A percentile compares a stretch with the other conserved stretches of the same genome.
Conservation (phyloP, 768 basidiomycete species). For the Phylloporus sp. region DNA sequence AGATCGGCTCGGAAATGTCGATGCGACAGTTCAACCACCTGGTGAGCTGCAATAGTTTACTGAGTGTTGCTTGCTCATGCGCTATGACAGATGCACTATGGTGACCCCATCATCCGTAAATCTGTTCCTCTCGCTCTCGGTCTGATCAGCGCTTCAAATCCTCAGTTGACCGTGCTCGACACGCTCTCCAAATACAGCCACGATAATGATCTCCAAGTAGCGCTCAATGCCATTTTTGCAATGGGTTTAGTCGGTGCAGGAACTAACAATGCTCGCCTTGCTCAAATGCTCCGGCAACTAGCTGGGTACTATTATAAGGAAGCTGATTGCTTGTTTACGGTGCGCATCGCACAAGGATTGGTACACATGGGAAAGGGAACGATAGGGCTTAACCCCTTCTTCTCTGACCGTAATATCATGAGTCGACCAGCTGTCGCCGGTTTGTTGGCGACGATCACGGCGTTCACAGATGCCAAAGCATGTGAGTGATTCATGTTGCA, state of each 20-base stretch:
- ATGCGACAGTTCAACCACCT: conserved; percentile 95
- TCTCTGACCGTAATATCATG: conserved; percentile 87
- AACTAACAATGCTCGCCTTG: conserved; percentile 96
- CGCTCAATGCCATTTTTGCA: conserved; percentile 94
- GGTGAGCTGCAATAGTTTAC: conserved; percentile 40
- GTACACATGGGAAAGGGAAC: conserved; percentile 99
- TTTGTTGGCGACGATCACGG: conserved; percentile 78
- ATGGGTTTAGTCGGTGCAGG: conserved; percentile 99
- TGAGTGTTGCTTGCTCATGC: conserved; percentile 12
- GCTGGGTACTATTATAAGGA: conserved; percentile 99
- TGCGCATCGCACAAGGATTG: conserved; percentile 90
- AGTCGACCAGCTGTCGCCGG: conserved; percentile 86
- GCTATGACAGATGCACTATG: conserved; percentile 88
- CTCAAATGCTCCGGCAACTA: conserved; percentile 94
- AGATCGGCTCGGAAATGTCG: conserved; percentile 97
- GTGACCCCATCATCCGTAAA: conserved; percentile 88
- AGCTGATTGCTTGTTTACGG: conserved; percentile 93
- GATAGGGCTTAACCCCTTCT: conserved; percentile 95
- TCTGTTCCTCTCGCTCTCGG: conserved; percentile 92
- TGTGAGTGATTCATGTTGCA: conserved; percentile 53
- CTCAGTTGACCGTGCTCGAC: conserved; percentile 89
- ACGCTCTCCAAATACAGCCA: conserved; percentile 98
- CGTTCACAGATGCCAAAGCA: conserved; percentile 89
- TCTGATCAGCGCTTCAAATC: conserved; percentile 92
- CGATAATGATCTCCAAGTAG: conserved; percentile 96